Evolutionary conservation across 1,139 yeast species (phyloP), one percentile per base, ranked within the genome.

Genomic region (Taphrina deformans): DNA sequence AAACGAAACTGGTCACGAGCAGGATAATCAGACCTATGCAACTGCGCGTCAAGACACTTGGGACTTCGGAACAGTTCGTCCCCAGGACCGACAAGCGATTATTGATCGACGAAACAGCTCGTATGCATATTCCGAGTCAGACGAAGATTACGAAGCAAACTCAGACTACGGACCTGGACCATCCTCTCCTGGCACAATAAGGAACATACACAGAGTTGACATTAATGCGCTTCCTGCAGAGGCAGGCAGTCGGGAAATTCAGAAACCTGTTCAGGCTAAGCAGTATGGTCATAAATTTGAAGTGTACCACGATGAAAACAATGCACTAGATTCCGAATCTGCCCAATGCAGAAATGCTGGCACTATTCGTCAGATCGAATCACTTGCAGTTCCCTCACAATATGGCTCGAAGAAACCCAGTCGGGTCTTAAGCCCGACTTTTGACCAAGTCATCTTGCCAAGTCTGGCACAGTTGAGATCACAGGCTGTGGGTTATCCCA

Each of bases 51-150:
- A 18, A 29, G 62, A 58, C 10, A 46, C 45, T 2, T 59, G 63
- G 63, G 63, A 59, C 33, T 59, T 59, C 26, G 63, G 63, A 4
- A 59, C 63, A n/a, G 51, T 59, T 4, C 26, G 45, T 16, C 38
- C 56, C 3, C 21, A 26, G 41, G 33, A 59, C 21, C 10, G 52
- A 12, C 38, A 59, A 31, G 56, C 63, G 10, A 38, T 50, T 23
- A 29, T 38, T 16, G 63, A 50, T 12, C 48, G 44, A 31, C 38
- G 63, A 33, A 59, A 50, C 40, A 23, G 18, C 23, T 59, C 63
- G 10, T 59, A 59, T 21, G 63, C 29, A 9, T 59, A 59, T 26
- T 59, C 63, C 2, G 50, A 26, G 6, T 26, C 50, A 21, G 51
- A 41, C 14, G 61, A 55, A 14, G 48, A 40, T 14, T 26, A 29